Conservation (phyloP, 108 stramenopile genomes). For the Asterionellopsis glacialis region DNA sequence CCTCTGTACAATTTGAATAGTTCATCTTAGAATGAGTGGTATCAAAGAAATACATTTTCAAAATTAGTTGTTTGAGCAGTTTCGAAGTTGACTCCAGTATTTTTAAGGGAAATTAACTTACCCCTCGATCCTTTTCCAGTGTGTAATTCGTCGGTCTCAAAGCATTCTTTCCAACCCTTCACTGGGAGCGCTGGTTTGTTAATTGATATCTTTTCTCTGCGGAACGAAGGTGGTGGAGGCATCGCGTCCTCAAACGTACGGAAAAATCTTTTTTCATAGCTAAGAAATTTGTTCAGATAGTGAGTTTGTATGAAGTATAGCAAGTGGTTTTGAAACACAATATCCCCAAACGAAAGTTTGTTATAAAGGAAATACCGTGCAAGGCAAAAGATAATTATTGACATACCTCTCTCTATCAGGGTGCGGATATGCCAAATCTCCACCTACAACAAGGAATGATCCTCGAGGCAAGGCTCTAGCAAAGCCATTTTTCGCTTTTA, state of each 20-base stretch:
- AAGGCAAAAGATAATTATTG: too few relatives aligned
- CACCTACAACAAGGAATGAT: conserved; percentile 52
- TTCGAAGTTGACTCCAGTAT: too few relatives aligned
- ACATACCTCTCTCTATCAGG: conserved; percentile 23
- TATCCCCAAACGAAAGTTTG: too few relatives aligned
- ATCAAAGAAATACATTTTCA: too few relatives aligned
- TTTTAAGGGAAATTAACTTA: too few relatives aligned
- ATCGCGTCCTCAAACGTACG: conserved; percentile 61
- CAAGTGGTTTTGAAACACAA: too few relatives aligned
- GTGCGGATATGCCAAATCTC: conserved; percentile 61
- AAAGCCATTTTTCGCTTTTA: conserved; percentile 8
- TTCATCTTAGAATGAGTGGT: neutral
- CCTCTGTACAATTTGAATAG: conserved; percentile 8
- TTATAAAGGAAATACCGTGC: too few relatives aligned
- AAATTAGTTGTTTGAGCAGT: too few relatives aligned
- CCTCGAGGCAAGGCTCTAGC: conserved; percentile 38
- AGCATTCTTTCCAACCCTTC: conserved; percentile 29
- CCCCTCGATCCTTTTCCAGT: too few relatives aligned
- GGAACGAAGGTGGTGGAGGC: conserved; percentile 43
- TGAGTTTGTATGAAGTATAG: too few relatives aligned
- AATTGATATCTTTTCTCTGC: conserved; percentile 44
- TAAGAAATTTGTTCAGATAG: too few relatives aligned
- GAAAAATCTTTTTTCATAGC: conserved; percentile 53
- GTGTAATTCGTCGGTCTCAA: neutral
- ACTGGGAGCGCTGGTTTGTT: conserved; percentile 45